Evolutionary conservation across 2,329 filamentous ascomycete species (phyloP).

Genomic region (Harringtonia aguacate): DNA sequence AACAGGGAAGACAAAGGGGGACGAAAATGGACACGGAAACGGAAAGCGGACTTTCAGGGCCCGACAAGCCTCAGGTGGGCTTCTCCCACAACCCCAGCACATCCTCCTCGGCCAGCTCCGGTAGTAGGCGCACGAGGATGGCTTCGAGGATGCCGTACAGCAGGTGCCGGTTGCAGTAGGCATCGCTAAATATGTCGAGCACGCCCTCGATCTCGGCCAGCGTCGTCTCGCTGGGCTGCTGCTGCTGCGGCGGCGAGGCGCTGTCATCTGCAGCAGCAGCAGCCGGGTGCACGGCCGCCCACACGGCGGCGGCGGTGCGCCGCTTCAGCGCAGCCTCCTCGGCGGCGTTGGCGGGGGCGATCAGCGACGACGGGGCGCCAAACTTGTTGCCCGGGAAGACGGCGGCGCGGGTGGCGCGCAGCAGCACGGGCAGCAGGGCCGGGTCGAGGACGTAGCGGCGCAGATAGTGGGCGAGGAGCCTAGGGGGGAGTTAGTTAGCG

Average conservation of each 20-base stretch:
- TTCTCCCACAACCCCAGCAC: slow-evolving; percentile 65
- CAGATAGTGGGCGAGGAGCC: slow-evolving; percentile 48
- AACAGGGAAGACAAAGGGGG: not conserved
- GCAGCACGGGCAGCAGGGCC: slow-evolving; percentile 52
- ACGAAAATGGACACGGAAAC: not conserved
- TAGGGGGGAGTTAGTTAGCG: slow-evolving; percentile 16
- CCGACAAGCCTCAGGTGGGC: slow-evolving; percentile 34
- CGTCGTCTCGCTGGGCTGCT: slow-evolving; percentile 15
- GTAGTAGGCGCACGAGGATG: slow-evolving; percentile 69
- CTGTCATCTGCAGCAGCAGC: too few species aligned
- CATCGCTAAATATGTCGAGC: slow-evolving; percentile 66
- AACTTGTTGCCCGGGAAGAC: slow-evolving; percentile 81
- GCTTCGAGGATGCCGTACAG: slow-evolving; percentile 75
- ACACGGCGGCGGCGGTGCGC: slow-evolving; percentile 12
- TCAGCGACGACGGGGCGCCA: slow-evolving; percentile 46
- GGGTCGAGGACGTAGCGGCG: slow-evolving; percentile 49
- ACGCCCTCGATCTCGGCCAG: slow-evolving; percentile 51
- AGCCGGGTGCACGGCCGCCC: not conserved
- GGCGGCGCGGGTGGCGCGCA: slow-evolving; percentile 62
- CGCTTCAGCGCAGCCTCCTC: slow-evolving; percentile 49
- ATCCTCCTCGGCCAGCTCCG: slow-evolving; percentile 67
- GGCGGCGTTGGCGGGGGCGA: slow-evolving; percentile 48
- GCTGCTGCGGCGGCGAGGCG: too few species aligned
- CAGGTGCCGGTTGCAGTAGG: slow-evolving; percentile 88
- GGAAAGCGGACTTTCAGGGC: too few species aligned